These are phyloP conservation scores for Pyrrhoderma lamaoense DNA, from an alignment of 1,284 basidiomycete species.

Conservation along the genomic window DNA sequence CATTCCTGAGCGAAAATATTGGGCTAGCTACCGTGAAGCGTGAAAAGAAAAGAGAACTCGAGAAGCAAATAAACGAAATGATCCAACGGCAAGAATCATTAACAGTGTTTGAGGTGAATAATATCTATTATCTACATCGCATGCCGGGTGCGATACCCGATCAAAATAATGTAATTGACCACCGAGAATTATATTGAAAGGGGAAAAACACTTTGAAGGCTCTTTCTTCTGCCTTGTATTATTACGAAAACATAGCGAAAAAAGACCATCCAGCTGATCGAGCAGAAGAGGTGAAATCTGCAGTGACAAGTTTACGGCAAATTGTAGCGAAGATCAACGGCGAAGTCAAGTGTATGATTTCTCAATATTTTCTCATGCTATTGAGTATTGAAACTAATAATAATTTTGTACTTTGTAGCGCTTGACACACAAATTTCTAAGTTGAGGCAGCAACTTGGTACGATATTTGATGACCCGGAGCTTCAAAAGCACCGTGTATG, in stretches of 20 bases:
- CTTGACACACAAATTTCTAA: slow-evolving; percentile 42
- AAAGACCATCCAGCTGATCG: slow-evolving; percentile 41
- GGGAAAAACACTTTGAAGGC: slow-evolving; percentile 53
- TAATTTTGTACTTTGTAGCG: slow-evolving; percentile 30
- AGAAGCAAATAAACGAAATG: slow-evolving; percentile 41
- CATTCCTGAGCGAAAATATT: slow-evolving; percentile 55
- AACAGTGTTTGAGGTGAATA: slow-evolving; percentile 47
- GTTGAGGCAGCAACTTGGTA: slow-evolving; percentile 36
- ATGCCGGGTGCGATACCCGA: neutral
- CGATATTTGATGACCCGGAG: slow-evolving; percentile 52
- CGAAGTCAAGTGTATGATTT: slow-evolving; percentile 43
- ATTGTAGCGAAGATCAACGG: slow-evolving; percentile 45
- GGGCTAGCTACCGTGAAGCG: slow-evolving; percentile 43
- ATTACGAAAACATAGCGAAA: slow-evolving; percentile 60
- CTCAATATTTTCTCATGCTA: neutral
- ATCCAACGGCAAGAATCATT: slow-evolving; percentile 39
- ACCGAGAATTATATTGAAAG: slow-evolving; percentile 29
- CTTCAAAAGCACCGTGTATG: slow-evolving; percentile 51
- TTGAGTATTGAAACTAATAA: neutral
- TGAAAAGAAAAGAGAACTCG: slow-evolving; percentile 36
- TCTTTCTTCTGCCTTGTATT: slow-evolving; percentile 52
- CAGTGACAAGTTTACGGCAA: slow-evolving; percentile 41
- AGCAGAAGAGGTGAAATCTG: slow-evolving; percentile 34
- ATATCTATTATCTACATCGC: neutral
- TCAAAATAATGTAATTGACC: neutral